Percentiles rank a stretch among this genome's conserved stretches.
Conservation (phyloP, 2,329 filamentous ascomycete genomes). For the Diplodia intermedia region DNA sequence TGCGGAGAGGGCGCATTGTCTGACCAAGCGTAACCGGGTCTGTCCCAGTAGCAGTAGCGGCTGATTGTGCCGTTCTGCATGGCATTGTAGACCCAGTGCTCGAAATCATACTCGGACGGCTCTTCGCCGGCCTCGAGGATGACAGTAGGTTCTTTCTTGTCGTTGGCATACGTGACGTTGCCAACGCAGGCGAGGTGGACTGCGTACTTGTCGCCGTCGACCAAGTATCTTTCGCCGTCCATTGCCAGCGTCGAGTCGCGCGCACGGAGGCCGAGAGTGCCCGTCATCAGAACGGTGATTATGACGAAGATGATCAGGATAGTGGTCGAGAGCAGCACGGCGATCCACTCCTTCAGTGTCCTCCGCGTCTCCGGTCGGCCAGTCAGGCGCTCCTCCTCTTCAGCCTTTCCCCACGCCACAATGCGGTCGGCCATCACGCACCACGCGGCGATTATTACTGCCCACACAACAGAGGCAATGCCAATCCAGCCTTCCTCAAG, state of each 20-base stretch:
- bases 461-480: slow-evolving; percentile 85
- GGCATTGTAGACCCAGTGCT: slow-evolving; percentile 78
- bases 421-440: slow-evolving; percentile 78
- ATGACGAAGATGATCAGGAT: slow-evolving; percentile 72
- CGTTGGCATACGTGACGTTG: slow-evolving; percentile 65
- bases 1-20: slow-evolving; percentile 94
- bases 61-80: slow-evolving; percentile 80
- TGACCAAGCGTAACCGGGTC: slow-evolving; percentile 85
- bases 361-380: slow-evolving; percentile 86
- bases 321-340: slow-evolving; percentile 76
- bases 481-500: slow-evolving; percentile 91
- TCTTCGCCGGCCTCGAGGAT: slow-evolving; percentile 84
- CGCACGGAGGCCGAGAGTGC: slow-evolving; percentile 78
- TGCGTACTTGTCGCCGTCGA: slow-evolving; percentile 83
- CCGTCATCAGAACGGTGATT: slow-evolving; percentile 76
- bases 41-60: slow-evolving; percentile 94
- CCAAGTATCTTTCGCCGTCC: slow-evolving; percentile 77
- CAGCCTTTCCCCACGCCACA: slow-evolving; percentile 88
- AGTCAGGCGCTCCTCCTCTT: slow-evolving; percentile 91
- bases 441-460: slow-evolving; percentile 79
- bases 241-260: slow-evolving; percentile 76
- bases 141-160: slow-evolving; percentile 73
- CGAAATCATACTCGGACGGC: slow-evolving; percentile 79
- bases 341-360: slow-evolving; percentile 82
- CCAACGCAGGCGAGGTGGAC: slow-evolving; percentile 87